Conservation (phyloP, 2,329 filamentous ascomycete genomes). For the Acrodontium crateriforme region DNA sequence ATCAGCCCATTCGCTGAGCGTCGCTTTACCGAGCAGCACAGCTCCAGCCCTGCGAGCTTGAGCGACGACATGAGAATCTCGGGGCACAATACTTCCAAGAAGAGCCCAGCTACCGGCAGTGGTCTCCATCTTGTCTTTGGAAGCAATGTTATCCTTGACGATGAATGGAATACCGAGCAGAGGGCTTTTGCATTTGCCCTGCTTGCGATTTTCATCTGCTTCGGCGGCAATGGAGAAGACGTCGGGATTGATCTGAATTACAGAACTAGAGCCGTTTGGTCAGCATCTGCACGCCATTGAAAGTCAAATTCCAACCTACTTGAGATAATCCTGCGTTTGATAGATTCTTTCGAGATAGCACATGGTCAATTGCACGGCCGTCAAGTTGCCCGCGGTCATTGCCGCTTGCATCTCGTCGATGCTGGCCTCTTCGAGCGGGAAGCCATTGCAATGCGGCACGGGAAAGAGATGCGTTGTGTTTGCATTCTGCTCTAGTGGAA, state of each 20-base stretch:
- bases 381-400: conserved; percentile 41
- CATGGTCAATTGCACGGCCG: conserved; percentile 42
- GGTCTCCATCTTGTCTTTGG: conserved; percentile 57
- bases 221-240: conserved; percentile 45
- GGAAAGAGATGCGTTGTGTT: conserved; percentile 37
- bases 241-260: conserved; percentile 58
- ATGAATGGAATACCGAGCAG: conserved; percentile 65
- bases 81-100: conserved; percentile 49
- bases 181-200: conserved; percentile 45
- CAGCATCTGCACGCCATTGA: conserved; percentile 2
- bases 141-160: conserved; percentile 61
- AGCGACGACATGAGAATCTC: conserved; percentile 52
- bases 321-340: conserved; percentile 52
- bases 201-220: conserved; percentile 46
- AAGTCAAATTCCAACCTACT: conserved; percentile 29
- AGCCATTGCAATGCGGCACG: conserved; percentile 47
- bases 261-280: conserved; percentile 17
- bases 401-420: conserved; percentile 53
- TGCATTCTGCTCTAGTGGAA: conserved; percentile 8
- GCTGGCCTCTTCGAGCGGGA: conserved; percentile 53
- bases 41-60: conserved; percentile 52
- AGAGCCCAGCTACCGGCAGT: conserved; percentile 58
- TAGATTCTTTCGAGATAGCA: conserved; percentile 49
- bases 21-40: conserved; percentile 56
- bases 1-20: conserved; percentile 60